phyloP scores from a whole-genome alignment of 208 protist species.

The Leishmania gerbilli region DNA sequence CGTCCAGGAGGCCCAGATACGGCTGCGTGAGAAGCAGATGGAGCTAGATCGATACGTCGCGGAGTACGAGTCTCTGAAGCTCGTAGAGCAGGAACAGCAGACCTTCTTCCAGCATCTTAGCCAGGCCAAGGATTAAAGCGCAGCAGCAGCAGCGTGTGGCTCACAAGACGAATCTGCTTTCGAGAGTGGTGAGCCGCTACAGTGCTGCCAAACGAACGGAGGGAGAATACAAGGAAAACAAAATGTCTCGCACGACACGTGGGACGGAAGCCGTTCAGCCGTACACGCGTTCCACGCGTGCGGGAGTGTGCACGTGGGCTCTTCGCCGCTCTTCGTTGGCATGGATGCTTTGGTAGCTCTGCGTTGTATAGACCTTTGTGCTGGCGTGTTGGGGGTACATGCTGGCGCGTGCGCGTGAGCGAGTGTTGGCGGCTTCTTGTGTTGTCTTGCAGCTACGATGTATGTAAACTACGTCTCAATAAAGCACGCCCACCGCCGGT shows the following conservation, averaged over 20 bases:
- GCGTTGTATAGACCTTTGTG: not conserved
- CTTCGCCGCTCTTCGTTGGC: not conserved
- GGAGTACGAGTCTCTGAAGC: conserved; percentile 85
- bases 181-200: not conserved
- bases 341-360: not conserved
- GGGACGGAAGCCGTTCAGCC: not conserved
- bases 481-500: not conserved
- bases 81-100: conserved; percentile 86
- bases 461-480: not conserved
- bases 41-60: conserved; percentile 90
- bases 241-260: not conserved
- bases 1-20: conserved; percentile 81
- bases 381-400: not conserved
- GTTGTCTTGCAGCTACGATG: not conserved
- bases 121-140: conserved; percentile 49
- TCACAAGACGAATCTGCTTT: not conserved
- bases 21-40: conserved; percentile 87
- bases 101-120: conserved; percentile 80
- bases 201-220: not conserved
- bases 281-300: not conserved
- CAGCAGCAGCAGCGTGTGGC: not conserved
- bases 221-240: not conserved
- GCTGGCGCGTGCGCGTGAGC: not conserved
- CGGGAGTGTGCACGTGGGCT: not conserved
- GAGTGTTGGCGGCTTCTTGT: not conserved